Conservation (phyloP, 1,284 basidiomycete species). For the Moesziomyces parantarcticus region DNA sequence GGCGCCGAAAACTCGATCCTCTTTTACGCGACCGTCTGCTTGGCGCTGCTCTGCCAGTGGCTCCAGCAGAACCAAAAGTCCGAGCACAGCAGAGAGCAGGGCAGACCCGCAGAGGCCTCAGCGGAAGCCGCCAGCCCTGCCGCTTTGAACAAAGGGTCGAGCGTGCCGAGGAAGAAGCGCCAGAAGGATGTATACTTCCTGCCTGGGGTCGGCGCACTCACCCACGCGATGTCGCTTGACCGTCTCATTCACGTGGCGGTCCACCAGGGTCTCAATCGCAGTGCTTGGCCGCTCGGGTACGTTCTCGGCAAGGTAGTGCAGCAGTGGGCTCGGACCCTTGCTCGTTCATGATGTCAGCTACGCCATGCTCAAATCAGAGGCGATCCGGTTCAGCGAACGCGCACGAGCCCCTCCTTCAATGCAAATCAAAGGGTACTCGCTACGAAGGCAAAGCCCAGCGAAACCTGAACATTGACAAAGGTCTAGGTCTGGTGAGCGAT, state of each 20-base stretch:
- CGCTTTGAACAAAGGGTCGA: neutral
- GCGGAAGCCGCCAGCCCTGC: neutral
- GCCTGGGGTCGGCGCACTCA: too few relatives aligned
- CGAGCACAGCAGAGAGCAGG: too few relatives aligned
- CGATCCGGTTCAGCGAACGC: too few relatives aligned
- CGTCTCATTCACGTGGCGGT: constrained; percentile 2
- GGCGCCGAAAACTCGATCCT: constrained; percentile 3
- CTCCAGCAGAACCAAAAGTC: neutral
- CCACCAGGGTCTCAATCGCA: constrained; percentile 1
- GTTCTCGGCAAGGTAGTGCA: constrained; percentile 1
- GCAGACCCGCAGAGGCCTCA: neutral
- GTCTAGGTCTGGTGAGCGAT: too few relatives aligned
- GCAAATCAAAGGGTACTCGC: too few relatives aligned
- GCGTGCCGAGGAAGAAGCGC: neutral
- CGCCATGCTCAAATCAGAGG: too few relatives aligned
- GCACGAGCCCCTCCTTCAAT: too few relatives aligned
- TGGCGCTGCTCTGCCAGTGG: constrained; percentile 4
- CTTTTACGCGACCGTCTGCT: constrained; percentile 7
- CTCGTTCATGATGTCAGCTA: neutral
- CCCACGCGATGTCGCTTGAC: neutral
- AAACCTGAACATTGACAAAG: too few relatives aligned
- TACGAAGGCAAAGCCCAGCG: too few relatives aligned
- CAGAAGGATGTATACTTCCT: neutral
- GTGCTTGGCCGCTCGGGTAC: neutral
- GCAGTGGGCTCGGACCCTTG: constrained; percentile 3